phyloP scores from a whole-genome alignment of 2,329 filamentous ascomycete species.

The Ophiosphaerella narmari region DNA sequence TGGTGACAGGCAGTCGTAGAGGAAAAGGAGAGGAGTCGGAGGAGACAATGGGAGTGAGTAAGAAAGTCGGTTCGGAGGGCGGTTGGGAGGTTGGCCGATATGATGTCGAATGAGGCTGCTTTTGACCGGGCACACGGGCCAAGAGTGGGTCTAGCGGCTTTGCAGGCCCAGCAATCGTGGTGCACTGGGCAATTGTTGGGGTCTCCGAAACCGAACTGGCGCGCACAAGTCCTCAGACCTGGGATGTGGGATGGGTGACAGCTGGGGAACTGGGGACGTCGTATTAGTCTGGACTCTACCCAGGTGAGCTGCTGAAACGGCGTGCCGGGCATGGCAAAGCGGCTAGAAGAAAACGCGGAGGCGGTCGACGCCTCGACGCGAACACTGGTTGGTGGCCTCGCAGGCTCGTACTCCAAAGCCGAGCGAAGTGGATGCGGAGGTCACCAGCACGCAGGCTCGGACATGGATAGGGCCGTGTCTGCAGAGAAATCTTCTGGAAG shows the following conservation, averaged over 20 bases:
- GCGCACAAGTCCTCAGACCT: constrained; percentile 9
- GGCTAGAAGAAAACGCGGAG: constrained; percentile 35
- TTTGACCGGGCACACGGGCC: constrained; percentile 20
- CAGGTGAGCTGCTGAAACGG: constrained; percentile 17
- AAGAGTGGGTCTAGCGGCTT: constrained; percentile 11
- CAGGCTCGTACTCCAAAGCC: not conserved
- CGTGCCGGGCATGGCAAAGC: constrained; percentile 8
- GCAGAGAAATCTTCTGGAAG: constrained; percentile 25
- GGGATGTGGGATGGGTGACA: not conserved
- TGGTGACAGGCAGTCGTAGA: not conserved
- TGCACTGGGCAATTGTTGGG: constrained; percentile 9
- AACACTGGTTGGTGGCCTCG: constrained; percentile 3
- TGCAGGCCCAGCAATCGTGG: constrained; percentile 7
- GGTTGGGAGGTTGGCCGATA: constrained; percentile 16
- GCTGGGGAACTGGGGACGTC: constrained; percentile 11
- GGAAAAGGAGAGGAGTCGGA: not conserved
- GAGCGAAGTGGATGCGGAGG: constrained; percentile 1
- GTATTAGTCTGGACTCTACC: not conserved
- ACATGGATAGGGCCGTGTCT: not conserved
- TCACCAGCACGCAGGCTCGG: constrained; percentile 5
- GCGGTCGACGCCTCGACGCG: constrained; percentile 16
- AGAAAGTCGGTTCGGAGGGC: constrained; percentile 13
- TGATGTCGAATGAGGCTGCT: constrained; percentile 28
- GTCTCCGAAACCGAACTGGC: constrained; percentile 15
- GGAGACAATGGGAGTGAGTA: constrained; percentile 5